Evolutionary conservation across 2,329 filamentous ascomycete species (phyloP).

Genomic region (Allantophomopsis cytisporea): DNA sequence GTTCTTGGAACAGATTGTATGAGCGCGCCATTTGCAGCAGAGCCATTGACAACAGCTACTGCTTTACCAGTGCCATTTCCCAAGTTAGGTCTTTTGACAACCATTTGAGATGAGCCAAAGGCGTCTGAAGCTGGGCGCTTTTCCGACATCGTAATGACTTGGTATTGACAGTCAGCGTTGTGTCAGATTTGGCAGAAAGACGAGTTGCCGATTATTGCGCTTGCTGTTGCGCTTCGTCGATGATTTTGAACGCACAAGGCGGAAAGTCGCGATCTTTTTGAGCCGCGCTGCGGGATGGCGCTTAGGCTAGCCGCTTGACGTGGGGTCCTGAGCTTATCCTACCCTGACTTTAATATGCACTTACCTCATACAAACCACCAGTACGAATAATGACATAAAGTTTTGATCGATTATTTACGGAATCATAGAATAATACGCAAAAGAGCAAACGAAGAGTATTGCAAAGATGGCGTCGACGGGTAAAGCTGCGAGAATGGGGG

Average conservation of each 20-base stretch:
- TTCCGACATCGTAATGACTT: constrained; percentile 61
- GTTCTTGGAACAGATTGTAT: constrained; percentile 59
- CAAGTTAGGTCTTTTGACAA: constrained; percentile 80
- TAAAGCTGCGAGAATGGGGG: constrained; percentile 56
- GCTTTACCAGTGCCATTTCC: constrained; percentile 29
- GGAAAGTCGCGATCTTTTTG: not conserved
- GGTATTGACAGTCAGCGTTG: not conserved
- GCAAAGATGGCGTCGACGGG: constrained; percentile 34
- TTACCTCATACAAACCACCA: no score
- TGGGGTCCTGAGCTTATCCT: no score
- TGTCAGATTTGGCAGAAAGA: no score
- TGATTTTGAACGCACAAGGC: not conserved
- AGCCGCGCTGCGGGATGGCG: not conserved
- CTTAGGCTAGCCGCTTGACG: no score
- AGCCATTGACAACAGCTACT: constrained; percentile 41
- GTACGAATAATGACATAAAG: no score
- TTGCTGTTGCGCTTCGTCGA: no score
- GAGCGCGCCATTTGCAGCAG: constrained; percentile 44
- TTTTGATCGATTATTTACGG: no score
- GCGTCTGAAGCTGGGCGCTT: constrained; percentile 84
- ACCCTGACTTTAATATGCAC: no score
- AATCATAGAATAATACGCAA: no score
- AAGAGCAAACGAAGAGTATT: no score
- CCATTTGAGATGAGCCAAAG: constrained; percentile 65
- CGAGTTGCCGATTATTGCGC: no score